These are phyloP conservation scores for Eimeria falciformis DNA, from an alignment of 169 alveolate species.

Conservation along the genomic window DNA sequence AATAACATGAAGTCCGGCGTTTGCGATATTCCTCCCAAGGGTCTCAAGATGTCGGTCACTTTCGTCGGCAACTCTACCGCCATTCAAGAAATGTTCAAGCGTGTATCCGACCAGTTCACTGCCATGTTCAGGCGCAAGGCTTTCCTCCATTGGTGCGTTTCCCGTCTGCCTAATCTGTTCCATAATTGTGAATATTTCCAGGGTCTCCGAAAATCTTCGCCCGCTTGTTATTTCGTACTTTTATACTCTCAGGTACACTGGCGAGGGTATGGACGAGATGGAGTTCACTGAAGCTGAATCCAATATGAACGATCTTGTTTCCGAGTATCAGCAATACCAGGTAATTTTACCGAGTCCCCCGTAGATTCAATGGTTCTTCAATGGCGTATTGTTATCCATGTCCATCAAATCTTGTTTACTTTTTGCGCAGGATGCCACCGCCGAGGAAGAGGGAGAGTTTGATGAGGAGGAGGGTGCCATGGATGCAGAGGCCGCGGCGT, in stretches of 20 bases:
- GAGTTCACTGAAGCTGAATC: slow-evolving; percentile 99
- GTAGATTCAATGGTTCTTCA: background rate
- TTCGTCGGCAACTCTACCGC: slow-evolving; percentile 99
- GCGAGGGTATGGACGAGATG: slow-evolving; percentile 98
- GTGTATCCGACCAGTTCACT: slow-evolving; percentile 98
- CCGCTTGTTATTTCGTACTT: background rate
- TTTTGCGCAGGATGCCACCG: slow-evolving; percentile 88
- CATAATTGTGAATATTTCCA: background rate
- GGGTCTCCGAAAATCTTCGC: background rate
- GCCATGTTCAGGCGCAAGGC: slow-evolving; percentile 99
- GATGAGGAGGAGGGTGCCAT: slow-evolving; percentile 84
- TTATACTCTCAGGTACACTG: slow-evolving; percentile 79
- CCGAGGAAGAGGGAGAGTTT: slow-evolving; percentile 85
- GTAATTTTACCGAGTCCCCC: background rate
- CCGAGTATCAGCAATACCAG: slow-evolving; percentile 99
- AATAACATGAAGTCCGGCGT: slow-evolving; percentile 97
- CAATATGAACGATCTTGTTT: slow-evolving; percentile 98
- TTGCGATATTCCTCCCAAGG: slow-evolving; percentile 99
- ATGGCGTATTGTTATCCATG: background rate
- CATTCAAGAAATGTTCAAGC: slow-evolving; percentile 97
- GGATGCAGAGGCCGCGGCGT: slow-evolving; percentile 79
- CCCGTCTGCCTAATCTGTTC: background rate
- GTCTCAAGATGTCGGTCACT: slow-evolving; percentile 98
- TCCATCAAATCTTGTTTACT: background rate
- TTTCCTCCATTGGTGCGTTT: slow-evolving; percentile 97